Percentiles rank a stretch among this genome's conserved stretches.
These are phyloP conservation scores for Paraphoma sp. DNA, from an alignment of 2,329 filamentous ascomycete genomes.

Conservation along the genomic window DNA sequence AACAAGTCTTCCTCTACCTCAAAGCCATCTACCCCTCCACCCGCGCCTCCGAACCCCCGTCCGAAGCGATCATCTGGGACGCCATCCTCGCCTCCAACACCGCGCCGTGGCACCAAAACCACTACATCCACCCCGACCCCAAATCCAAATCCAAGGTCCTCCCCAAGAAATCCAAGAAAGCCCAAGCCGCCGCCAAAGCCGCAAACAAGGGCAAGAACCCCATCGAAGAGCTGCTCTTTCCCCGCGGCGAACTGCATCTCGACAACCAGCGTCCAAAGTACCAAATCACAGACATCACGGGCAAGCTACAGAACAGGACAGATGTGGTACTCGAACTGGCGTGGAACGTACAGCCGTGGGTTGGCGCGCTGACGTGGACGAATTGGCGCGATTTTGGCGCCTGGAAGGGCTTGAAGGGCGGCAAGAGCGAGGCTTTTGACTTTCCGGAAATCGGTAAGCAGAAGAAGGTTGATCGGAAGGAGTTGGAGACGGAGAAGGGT, in stretches of 20 bases:
- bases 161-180: conserved; percentile 47
- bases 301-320: conserved; percentile 74
- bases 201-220: conserved; percentile 7
- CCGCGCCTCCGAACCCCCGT: conserved; percentile 49
- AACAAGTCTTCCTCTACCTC: conserved; percentile 96
- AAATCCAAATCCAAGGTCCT: conserved; percentile 51
- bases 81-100: conserved; percentile 81
- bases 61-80: conserved; percentile 91
- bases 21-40: conserved; percentile 73
- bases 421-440: conserved; percentile 68
- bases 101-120: conserved; percentile 60
- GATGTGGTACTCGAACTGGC: conserved; percentile 82
- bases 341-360: conserved; percentile 98
- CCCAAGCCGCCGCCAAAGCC: conserved; percentile 18
- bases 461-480: conserved; percentile 54
- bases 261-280: conserved; percentile 93
- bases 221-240: conserved; percentile 23
- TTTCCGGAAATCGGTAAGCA: conserved; percentile 72
- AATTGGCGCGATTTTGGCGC: conserved; percentile 56
- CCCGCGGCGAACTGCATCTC: conserved; percentile 75
- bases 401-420: conserved; percentile 72
- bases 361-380: conserved; percentile 84
- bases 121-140: conserved; percentile 63
- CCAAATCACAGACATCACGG: conserved; percentile 89
- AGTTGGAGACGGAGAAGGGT: conserved; percentile 57